A percentile compares a stretch with the other conserved stretches of the same genome.
Conservation (phyloP, 345 rosid genomes). For the Cochlearia excelsa region DNA sequence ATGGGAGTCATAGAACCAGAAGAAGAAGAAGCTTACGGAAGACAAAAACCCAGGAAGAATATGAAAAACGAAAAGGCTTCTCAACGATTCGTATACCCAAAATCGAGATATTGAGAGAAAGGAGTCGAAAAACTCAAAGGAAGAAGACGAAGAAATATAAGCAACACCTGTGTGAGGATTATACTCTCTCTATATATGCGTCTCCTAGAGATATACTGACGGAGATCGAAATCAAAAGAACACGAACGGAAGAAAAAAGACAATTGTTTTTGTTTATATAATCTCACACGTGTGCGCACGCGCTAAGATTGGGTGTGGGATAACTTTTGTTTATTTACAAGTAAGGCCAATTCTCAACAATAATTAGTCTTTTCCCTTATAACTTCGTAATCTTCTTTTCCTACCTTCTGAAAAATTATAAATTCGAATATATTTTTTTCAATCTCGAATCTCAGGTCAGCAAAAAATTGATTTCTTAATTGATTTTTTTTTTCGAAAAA, state of each 20-base stretch:
- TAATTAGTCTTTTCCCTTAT: too few relatives aligned
- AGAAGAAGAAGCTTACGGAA: neutral
- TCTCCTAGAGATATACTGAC: neutral
- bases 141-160: neutral
- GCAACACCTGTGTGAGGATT: neutral
- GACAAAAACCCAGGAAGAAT: neutral
- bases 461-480: too few relatives aligned
- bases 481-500: too few relatives aligned
- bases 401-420: too few relatives aligned
- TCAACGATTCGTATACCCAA: neutral
- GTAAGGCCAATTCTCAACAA: too few relatives aligned
- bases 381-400: too few relatives aligned
- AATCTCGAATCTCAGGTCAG: too few relatives aligned
- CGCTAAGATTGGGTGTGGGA: neutral
- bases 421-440: too few relatives aligned
- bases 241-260: neutral
- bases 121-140: neutral
- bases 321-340: too few relatives aligned
- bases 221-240: neutral
- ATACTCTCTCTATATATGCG: neutral
- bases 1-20: neutral
- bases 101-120: neutral
- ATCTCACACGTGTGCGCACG: conserved; percentile 12
- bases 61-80: neutral
- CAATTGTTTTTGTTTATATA: neutral